A percentile compares a stretch with the other conserved stretches of the same genome.
Conservation (phyloP, 2,329 filamentous ascomycete species). For the Hyphodiscus sp. region DNA sequence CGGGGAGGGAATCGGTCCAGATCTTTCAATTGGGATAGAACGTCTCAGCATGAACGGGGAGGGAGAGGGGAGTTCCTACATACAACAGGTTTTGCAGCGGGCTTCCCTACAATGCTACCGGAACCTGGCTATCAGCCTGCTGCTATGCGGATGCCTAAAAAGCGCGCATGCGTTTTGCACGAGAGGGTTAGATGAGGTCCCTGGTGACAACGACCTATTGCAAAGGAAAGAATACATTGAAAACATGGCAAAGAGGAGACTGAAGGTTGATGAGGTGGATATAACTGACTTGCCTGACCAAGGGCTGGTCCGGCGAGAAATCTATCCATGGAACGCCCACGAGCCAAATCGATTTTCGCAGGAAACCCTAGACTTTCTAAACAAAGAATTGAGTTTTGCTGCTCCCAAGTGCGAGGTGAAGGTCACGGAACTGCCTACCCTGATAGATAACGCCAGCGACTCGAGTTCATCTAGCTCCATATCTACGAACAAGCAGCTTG, state of each 20-base stretch:
- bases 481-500: slow-evolving; percentile 68
- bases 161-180: slow-evolving; percentile 61
- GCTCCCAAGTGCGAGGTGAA: slow-evolving; percentile 79
- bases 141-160: slow-evolving; percentile 61
- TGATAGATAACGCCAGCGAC: slow-evolving; percentile 45
- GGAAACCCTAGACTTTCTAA: slow-evolving; percentile 65
- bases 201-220: slow-evolving; percentile 49
- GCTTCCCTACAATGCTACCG: slow-evolving; percentile 54
- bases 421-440: slow-evolving; percentile 66
- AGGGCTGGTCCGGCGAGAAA: slow-evolving; percentile 61
- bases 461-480: slow-evolving; percentile 44
- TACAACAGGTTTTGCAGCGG: slow-evolving; percentile 39
- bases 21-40: slow-evolving; percentile 7
- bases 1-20: slow-evolving; percentile 23
- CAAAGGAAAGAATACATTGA: slow-evolving; percentile 48
- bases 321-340: slow-evolving; percentile 64
- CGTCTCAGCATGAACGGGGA: slow-evolving; percentile 31
- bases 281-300: slow-evolving; percentile 58
- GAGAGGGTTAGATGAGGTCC: slow-evolving; percentile 50
- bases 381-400: slow-evolving; percentile 58
- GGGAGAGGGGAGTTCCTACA: slow-evolving; percentile 15
- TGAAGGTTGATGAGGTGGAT: slow-evolving; percentile 39
- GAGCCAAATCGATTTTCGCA: slow-evolving; percentile 65
- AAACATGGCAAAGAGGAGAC: slow-evolving; percentile 43
- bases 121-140: slow-evolving; percentile 49